These are phyloP conservation scores for Sclerotiophoma versabilis DNA, from an alignment of 2,329 filamentous ascomycete species.

Conservation along the genomic window DNA sequence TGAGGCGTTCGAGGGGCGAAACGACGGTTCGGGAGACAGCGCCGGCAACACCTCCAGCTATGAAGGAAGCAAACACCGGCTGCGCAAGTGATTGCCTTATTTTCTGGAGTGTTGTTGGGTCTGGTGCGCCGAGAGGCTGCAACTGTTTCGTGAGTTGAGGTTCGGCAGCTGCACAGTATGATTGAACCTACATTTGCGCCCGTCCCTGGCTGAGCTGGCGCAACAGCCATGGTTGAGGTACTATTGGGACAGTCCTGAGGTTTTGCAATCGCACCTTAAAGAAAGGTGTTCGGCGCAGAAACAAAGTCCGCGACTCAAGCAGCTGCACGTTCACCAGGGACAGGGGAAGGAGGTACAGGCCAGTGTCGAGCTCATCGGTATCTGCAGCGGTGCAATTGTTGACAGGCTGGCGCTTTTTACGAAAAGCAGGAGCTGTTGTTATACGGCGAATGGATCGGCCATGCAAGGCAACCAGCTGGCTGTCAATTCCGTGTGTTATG, in stretches of 20 bases:
- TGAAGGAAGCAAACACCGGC: slow-evolving; percentile 88
- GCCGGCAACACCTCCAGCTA: slow-evolving; percentile 91
- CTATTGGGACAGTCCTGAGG: slow-evolving; percentile 25
- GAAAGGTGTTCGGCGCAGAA: slow-evolving; percentile 13
- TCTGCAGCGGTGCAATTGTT: slow-evolving; percentile 22
- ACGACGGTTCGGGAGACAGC: slow-evolving; percentile 98
- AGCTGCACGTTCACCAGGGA: slow-evolving; percentile 33
- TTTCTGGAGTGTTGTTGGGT: slow-evolving; percentile 34
- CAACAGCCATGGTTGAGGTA: slow-evolving; percentile 28
- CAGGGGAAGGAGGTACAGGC: slow-evolving; percentile 26
- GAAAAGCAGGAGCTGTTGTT: slow-evolving; percentile 22
- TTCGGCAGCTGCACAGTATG: background rate
- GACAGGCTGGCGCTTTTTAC: slow-evolving; percentile 23
- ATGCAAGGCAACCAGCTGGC: slow-evolving; percentile 36
- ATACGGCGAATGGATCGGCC: slow-evolving; percentile 31
- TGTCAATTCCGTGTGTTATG: slow-evolving; percentile 14
- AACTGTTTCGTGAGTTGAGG: slow-evolving; percentile 23
- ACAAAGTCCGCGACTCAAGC: slow-evolving; percentile 19
- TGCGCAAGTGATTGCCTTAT: slow-evolving; percentile 66
- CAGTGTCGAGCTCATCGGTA: slow-evolving; percentile 43
- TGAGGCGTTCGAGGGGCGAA: slow-evolving; percentile 91
- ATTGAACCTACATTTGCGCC: slow-evolving; percentile 34
- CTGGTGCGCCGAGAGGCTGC: slow-evolving; percentile 25
- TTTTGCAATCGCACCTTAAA: slow-evolving; percentile 27
- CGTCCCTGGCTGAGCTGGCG: slow-evolving; percentile 24